Conservation (phyloP, 1,284 basidiomycete genomes). For the Moesziomyces sp. region DNA sequence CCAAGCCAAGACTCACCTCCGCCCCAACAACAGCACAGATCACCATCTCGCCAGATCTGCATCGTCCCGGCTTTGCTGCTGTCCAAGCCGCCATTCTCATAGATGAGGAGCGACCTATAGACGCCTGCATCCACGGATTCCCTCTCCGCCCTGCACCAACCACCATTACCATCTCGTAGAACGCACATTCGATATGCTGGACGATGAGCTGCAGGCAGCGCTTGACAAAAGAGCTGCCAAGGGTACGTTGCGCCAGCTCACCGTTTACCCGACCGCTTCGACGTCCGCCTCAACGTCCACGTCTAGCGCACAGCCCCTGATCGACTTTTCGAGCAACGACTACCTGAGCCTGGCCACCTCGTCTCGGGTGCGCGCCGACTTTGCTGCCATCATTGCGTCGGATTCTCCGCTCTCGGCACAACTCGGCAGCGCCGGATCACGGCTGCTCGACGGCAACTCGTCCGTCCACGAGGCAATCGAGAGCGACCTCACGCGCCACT, state of each 20-base stretch:
- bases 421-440: conserved; percentile 84
- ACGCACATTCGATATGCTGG: conserved; percentile 36
- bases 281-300: conserved; percentile 11
- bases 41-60: not conserved
- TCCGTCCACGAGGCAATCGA: conserved; percentile 52
- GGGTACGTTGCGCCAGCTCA: conserved; percentile 58
- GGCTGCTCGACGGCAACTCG: conserved; percentile 83
- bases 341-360: conserved; percentile 86
- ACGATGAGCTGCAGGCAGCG: conserved; percentile 50
- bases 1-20: not conserved
- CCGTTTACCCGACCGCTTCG: conserved; percentile 29
- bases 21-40: not conserved
- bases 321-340: conserved; percentile 90
- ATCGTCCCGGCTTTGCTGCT: not conserved
- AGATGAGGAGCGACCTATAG: too few relatives aligned
- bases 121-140: too few relatives aligned
- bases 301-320: conserved; percentile 39
- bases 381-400: conserved; percentile 21
- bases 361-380: conserved; percentile 69
- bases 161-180: not conserved
- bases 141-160: not conserved
- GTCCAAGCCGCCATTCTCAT: too few relatives aligned
- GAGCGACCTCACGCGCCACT: conserved; percentile 46
- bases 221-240: conserved; percentile 49
- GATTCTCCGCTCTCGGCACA: conserved; percentile 12